Base-by-base conservation (phyloP, 352 stramenopile genomes). In the Phytophthora pini region DNA sequence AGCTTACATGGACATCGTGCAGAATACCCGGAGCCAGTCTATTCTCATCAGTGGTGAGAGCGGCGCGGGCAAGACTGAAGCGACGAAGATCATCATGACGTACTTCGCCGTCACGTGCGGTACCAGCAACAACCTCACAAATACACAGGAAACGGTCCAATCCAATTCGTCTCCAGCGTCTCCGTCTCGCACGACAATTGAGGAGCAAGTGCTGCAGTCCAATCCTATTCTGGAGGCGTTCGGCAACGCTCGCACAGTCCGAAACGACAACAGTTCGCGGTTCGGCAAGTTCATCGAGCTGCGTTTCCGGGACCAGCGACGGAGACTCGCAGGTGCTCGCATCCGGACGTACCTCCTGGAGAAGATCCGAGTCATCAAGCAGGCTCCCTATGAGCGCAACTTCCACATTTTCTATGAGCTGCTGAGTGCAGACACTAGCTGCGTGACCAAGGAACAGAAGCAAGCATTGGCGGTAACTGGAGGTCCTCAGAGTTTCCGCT, bases 271-370 rank as follows among this genome's bases (percentile, higher is more conserved):
- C 64, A 92, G 77, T 29, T 94, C 82, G 53, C 88, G 90, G 46
- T 97, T 97, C 71, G 90, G 90, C 61, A 97, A 97, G 56, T 97
- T 95, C 70, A 97, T 97, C 34, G 82, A 96, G 70, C 63, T 97
- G 29, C 79, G 90, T 44, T 93, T 96, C 65, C 71, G 88, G 1
- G 60, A 75, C 38, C 36, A 75, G 38, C 66, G 70, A 5, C 52
- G 54, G n/a, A 65, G 38, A 50, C 57, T 78, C 2, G 77, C 89
- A 13, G 92, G 92, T 17, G 91, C 89, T 20, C 79, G 77, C 8
- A 95, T 98, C 53, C 84, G 87, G 64, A 97, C 87, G 29, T 99
- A 98, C 56, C 70, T 99, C 29, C 80, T 99, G 32, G 96, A 99
- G 71, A 98, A 98, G 73, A 94, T 97, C 38, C 84, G 92, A 56